Evolutionary conservation across 2,329 filamentous ascomycete species (phyloP).

Genomic region (Daldinia sp.): DNA sequence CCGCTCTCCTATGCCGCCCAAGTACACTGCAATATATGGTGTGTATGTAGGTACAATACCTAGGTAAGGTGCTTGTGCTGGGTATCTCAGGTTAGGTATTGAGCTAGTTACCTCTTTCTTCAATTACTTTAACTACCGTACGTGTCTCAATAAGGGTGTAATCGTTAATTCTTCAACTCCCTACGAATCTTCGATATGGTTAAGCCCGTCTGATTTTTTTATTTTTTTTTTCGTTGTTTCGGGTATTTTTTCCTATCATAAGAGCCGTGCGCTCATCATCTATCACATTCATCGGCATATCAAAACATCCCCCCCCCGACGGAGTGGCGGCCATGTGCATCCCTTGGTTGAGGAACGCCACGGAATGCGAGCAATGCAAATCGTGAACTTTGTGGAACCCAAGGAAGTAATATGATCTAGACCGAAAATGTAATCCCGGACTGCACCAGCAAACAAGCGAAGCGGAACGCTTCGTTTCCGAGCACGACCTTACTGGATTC

Average conservation of each 20-base stretch:
- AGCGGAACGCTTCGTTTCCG: constrained; percentile 28
- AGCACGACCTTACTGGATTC: constrained; percentile 8
- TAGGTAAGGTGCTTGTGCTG: no score
- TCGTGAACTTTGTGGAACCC: constrained; percentile 13
- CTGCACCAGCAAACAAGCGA: constrained; percentile 27
- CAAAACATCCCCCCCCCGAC: neutral
- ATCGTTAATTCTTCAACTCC: neutral
- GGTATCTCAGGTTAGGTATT: no score
- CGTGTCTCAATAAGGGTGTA: no score
- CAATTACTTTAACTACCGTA: no score
- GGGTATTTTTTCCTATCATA: neutral
- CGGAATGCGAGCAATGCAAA: constrained; percentile 24
- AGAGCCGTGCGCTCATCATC: neutral
- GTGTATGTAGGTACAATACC: no score
- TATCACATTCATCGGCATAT: neutral
- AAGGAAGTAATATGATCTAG: neutral
- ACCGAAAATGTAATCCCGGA: constrained; percentile 11
- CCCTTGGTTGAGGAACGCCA: neutral
- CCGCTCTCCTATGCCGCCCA: neutral
- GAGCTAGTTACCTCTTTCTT: no score
- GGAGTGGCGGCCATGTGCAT: neutral
- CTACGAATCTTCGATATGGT: neutral
- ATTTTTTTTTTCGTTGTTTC: neutral
- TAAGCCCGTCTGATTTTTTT: neutral
- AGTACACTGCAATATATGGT: no score